Percentiles rank a stretch among this genome's conserved stretches.
Evolutionary conservation across 148 eudicot species (phyloP).

Genomic region (Rhododendron henanense): DNA sequence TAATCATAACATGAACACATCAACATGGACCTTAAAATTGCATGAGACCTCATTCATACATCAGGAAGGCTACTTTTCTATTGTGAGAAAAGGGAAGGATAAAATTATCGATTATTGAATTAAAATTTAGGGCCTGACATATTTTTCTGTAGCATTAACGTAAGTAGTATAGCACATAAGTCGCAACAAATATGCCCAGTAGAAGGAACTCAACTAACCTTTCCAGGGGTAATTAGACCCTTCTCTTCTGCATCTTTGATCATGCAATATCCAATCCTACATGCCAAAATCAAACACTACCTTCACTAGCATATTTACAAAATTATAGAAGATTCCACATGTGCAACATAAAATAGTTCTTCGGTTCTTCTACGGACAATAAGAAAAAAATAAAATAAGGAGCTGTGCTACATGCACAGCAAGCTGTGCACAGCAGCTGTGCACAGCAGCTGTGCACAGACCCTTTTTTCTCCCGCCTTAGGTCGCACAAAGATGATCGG

Average conservation of each 20-base stretch:
- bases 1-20: neutral
- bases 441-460: too few species aligned
- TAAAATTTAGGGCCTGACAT: neutral
- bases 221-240: constrained; percentile 70
- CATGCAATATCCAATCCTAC: constrained; percentile 68
- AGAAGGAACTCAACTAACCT: constrained; percentile 33
- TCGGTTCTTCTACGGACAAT: too few species aligned
- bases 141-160: neutral
- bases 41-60: neutral
- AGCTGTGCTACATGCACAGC: too few species aligned
- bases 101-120: neutral
- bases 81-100: neutral
- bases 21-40: neutral
- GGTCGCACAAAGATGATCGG: too few species aligned
- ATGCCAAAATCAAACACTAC: neutral
- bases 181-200: neutral
- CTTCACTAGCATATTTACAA: neutral
- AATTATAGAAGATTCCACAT: neutral
- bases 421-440: too few species aligned
- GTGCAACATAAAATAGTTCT: neutral
- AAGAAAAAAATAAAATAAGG: too few species aligned
- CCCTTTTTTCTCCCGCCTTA: too few species aligned
- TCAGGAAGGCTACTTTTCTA: neutral
- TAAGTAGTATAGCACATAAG: neutral
- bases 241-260: constrained; percentile 79